Conservation (phyloP, 768 basidiomycete genomes). For the Boletales sp. region DNA sequence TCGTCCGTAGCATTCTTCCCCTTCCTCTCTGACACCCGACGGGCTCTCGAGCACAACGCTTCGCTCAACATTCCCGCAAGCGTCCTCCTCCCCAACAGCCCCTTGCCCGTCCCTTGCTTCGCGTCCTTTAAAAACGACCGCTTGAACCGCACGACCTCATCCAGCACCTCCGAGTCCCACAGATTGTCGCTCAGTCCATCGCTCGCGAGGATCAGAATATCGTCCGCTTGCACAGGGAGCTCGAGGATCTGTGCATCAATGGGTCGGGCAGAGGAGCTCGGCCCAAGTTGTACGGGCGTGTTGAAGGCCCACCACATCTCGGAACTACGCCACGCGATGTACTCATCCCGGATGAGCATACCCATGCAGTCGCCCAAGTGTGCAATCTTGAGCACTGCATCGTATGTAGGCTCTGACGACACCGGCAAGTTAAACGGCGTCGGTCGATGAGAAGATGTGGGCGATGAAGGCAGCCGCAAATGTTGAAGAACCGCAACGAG, state of each 20-base stretch:
- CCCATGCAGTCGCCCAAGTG: conserved; percentile 88
- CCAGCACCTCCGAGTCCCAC: conserved; percentile 85
- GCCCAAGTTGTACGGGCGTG: conserved; percentile 63
- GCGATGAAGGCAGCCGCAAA: conserved; percentile 17
- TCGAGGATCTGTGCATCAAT: conserved; percentile 65
- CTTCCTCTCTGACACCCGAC: conserved; percentile 58
- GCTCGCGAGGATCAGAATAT: conserved; percentile 76
- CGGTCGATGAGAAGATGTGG: conserved; percentile 12
- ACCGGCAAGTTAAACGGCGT: conserved; percentile 14
- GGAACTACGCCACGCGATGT: conserved; percentile 79
- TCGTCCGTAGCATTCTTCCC: conserved; percentile 22
- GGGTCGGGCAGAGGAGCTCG: conserved; percentile 57
- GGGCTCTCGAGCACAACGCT: conserved; percentile 76
- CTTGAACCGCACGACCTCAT: conserved; percentile 68
- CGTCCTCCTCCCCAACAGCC: conserved; percentile 44
- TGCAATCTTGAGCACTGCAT: conserved; percentile 73
- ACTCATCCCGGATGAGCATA: conserved; percentile 75
- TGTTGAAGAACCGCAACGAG: conserved; percentile 62
- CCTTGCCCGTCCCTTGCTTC: conserved; percentile 11
- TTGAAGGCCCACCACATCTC: conserved; percentile 93
- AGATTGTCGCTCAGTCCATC: conserved; percentile 86
- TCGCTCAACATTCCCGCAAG: conserved; percentile 72
- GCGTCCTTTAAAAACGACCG: conserved; percentile 31
- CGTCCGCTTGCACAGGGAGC: conserved; percentile 64
- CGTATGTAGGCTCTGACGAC: conserved; percentile 36